Evolutionary conservation across 257 asterid species (phyloP), one percentile per base, ranked within the genome.

Genomic region (Parsonsia alboflavescens): DNA sequence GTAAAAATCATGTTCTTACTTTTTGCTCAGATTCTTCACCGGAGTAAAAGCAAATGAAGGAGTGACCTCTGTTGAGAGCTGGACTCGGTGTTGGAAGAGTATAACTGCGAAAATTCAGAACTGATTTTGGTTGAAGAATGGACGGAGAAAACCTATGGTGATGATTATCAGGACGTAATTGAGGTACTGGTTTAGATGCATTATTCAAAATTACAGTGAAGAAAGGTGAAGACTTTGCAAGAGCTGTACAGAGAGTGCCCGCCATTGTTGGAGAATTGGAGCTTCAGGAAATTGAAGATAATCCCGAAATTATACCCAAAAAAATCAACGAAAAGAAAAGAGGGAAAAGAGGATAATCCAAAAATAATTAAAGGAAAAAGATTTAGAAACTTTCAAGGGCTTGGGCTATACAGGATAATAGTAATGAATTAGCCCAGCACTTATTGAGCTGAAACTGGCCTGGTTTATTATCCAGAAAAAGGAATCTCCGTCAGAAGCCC

Each of bases 21-120:
- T 77, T 72, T 71, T 72, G 73, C n/a, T 77, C 73, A 45, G 76
- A 53, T 2, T 72, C 77, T 63, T 73, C 28, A 8, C 16, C 24
- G 4, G 81, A 77, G 77, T 46, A 77, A 57, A 65, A 72, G 63
- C 77, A 77, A 3, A 66, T 56, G 62, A 73, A 72, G 15, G 44
- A 24, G 50, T 70, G 61, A 68, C 76, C 56, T 21, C 76, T 71
- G 13, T 2, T 24, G 10, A 13, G 58, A 77, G 17, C 2, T 19
- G 65, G 58, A 53, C 24, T 77, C 42, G 15, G 50, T 28, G 50
- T 61, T 39, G 73, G 65, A 64, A 57, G 49, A 11, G 52, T 33
- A 19, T 16, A 48, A 62, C 10, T 33, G n/a, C 50, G 41, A 28
- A 70, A 57, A 5, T 52, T 12, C 52, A 7, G 73, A 49, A 63